phyloP scores from a whole-genome alignment of 371 early-diverging fungal species.

The Apophysomyces trapeziformis region DNA sequence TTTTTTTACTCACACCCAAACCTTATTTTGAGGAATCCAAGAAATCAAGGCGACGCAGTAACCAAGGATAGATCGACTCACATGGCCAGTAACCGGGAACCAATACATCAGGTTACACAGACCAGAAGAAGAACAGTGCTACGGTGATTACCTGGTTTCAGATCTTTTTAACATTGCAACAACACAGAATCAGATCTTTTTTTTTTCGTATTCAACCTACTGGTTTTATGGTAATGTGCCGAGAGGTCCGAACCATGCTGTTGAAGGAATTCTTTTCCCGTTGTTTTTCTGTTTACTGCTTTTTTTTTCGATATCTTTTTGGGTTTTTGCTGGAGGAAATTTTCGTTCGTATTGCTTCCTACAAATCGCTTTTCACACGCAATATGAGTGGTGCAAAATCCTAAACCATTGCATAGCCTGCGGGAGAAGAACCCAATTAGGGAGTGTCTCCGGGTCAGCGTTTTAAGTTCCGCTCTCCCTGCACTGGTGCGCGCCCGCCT shows the following conservation, averaged over 20 bases:
- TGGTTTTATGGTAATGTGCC: slow-evolving; percentile 7
- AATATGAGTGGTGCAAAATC: slow-evolving; percentile 13
- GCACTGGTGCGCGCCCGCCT: neutral
- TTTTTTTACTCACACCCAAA: neutral
- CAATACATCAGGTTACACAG: neutral
- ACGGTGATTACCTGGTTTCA: neutral
- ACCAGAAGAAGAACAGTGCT: neutral
- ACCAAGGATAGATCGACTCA: slow-evolving; percentile 2
- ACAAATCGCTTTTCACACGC: slow-evolving; percentile 15
- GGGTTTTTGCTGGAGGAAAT: neutral
- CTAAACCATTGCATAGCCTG: slow-evolving; percentile 14
- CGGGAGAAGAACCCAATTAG: slow-evolving; percentile 23
- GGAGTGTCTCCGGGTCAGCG: slow-evolving; percentile 16
- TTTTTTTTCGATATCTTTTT: slow-evolving; percentile 9
- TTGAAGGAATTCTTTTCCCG: neutral
- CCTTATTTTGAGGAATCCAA: neutral
- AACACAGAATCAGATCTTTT: neutral
- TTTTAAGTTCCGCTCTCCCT: neutral
- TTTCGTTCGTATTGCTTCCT: neutral
- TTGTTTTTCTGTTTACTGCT: neutral
- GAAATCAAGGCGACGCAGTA: neutral
- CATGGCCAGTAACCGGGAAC: neutral
- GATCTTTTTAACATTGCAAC: neutral
- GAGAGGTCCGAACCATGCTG: slow-evolving; percentile 13
- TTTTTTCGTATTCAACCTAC: slow-evolving; percentile 14